Conservation (phyloP, 129 eudicot species). For the Flaveria linearis region DNA sequence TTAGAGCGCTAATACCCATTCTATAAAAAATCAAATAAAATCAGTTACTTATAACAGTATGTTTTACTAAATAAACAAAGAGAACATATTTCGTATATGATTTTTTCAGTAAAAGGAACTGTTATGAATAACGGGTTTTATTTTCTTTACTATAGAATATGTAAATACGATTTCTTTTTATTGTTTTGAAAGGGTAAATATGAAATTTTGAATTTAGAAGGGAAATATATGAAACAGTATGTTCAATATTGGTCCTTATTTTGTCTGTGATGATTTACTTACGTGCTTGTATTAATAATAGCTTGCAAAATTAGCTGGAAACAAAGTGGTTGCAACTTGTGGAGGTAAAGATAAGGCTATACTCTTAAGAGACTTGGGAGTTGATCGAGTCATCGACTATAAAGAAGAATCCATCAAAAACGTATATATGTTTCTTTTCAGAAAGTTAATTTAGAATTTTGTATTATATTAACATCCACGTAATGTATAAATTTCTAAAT, state of each 20-base stretch:
- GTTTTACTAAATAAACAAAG: background rate
- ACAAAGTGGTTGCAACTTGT: slow-evolving; percentile 92
- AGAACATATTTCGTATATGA: background rate
- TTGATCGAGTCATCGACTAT: slow-evolving; percentile 91
- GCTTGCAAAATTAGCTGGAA: slow-evolving; percentile 98
- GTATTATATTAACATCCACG: background rate
- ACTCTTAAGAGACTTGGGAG: slow-evolving; percentile 71
- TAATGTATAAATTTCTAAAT: background rate
- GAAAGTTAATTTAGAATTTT: background rate
- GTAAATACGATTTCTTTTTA: background rate
- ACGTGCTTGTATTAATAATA: slow-evolving; percentile 26
- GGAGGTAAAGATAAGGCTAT: slow-evolving; percentile 93
- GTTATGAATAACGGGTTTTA: background rate
- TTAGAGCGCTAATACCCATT: background rate
- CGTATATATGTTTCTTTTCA: slow-evolving; percentile 35
- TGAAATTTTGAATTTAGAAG: background rate
- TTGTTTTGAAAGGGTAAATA: background rate
- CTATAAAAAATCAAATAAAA: background rate
- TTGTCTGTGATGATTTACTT: slow-evolving; percentile 11
- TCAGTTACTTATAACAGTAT: background rate
- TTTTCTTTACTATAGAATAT: background rate
- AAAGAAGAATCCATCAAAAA: slow-evolving; percentile 72
- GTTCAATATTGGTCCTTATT: background rate
- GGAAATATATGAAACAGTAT: background rate
- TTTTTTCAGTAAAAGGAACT: background rate